Evolutionary conservation across 1,139 yeast genomes (phyloP).

Genomic region (Kodamaea plutei): DNA sequence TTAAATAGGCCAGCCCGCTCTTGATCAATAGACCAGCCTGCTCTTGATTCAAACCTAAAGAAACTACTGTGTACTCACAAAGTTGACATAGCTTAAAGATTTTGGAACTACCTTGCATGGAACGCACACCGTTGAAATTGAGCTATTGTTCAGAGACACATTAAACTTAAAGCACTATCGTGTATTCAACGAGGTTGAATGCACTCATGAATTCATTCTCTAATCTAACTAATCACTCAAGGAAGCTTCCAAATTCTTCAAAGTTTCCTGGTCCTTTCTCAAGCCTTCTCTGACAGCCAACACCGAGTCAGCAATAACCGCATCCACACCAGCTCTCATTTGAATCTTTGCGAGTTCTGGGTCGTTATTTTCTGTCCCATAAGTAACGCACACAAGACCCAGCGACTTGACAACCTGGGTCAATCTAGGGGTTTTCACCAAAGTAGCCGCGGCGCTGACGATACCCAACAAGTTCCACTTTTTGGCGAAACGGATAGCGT

Average conservation of each 20-base stretch:
- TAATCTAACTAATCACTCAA: conserved; percentile 7
- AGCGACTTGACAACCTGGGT: conserved; percentile 85
- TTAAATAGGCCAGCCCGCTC: too few relatives aligned
- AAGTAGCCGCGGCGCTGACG: conserved; percentile 83
- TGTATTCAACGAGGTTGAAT: too few relatives aligned
- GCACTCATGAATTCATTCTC: too few relatives aligned
- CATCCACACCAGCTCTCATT: conserved; percentile 94
- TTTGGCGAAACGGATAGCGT: conserved; percentile 86
- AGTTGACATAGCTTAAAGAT: too few relatives aligned
- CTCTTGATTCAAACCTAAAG: too few relatives aligned
- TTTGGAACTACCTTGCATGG: too few relatives aligned
- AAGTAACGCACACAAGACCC: conserved; percentile 91
- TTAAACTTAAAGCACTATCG: too few relatives aligned
- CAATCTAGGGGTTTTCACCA: conserved; percentile 82
- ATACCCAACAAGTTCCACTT: conserved; percentile 92
- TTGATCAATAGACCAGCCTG: too few relatives aligned
- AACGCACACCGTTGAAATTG: too few relatives aligned
- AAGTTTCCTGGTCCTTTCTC: conserved; percentile 29
- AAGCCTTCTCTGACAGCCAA: conserved; percentile 87
- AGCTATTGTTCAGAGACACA: too few relatives aligned
- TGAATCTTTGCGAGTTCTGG: conserved; percentile 84
- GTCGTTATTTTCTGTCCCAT: conserved; percentile 79
- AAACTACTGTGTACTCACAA: too few relatives aligned
- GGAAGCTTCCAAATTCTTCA: conserved; percentile 12
- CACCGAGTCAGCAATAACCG: conserved; percentile 94